Base-by-base conservation (phyloP, 352 stramenopile genomes). In the Phytophthora kernoviae region DNA sequence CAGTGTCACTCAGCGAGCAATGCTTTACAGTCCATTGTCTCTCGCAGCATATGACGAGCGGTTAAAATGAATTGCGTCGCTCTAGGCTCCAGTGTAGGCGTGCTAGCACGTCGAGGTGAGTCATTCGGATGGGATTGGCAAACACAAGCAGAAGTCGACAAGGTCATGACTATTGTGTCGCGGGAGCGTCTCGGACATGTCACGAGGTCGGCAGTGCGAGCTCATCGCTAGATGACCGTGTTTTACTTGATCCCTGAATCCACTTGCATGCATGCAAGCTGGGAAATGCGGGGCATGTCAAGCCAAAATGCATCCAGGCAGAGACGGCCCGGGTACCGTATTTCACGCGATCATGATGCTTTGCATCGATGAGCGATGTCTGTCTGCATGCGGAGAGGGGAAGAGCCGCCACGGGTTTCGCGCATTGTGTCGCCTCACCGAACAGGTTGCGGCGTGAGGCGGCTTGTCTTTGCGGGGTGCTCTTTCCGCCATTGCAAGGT, bases 131-230 rank as follows among this genome's bases (percentile, higher is more conserved):
- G 30, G 44, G 32, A 18, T n/a, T 17, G 12, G 34, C 43, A 26
- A 41, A 48, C 58, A 54, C 27, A 10, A 15, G 32, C 24, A 10
- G n/a, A 62, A 57, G 52, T 30, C 51, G 52, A 46, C 49, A 54
- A 14, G 17, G 30, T 9, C 14, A 22, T 6, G 32, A n/a, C 21
- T 9, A 39, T 26, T 47, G 22, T 24, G 39, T 4, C 18, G 39
- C 42, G 26, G 8, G 1, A n/a, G 15, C 27, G 51, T 34, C 51
- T 49, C 41, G 40, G 40, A 26, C 40, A 49, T 49, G 42, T 49
- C 42, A 12, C 22, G 20, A 49, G 21, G 42, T 49, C 42, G 42
- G 42, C 5, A 17, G 10, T 27, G 41, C 41, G 17, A 47, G 34
- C 34, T n/a, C n/a, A 11, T 34, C 11, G 30, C 30, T 11, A 34